Evolutionary conservation across 306 rosid species (phyloP).

Genomic region (Hippophae rhamnoides): DNA sequence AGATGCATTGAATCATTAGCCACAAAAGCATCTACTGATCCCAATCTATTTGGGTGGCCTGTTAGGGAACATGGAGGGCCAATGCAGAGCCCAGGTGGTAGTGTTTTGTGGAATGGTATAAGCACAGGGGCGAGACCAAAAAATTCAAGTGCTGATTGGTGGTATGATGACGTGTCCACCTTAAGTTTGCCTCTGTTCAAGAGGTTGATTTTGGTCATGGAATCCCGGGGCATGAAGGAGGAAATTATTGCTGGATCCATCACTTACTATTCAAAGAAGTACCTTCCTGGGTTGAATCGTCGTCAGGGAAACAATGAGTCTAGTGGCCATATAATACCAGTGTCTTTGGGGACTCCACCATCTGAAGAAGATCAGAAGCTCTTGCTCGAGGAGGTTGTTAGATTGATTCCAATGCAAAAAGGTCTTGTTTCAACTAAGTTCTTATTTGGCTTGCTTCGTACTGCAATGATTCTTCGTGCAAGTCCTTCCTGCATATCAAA

Average conservation of each 20-base stretch:
- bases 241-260: slow-evolving; percentile 82
- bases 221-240: slow-evolving; percentile 74
- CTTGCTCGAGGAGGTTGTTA: slow-evolving; percentile 68
- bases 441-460: slow-evolving; percentile 76
- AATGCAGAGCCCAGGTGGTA: slow-evolving; percentile 99
- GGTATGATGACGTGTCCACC: slow-evolving; percentile 73
- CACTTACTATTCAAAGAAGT: slow-evolving; percentile 67
- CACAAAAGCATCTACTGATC: slow-evolving; percentile 77
- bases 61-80: slow-evolving; percentile 88
- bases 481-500: slow-evolving; percentile 58
- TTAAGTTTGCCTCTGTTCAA: slow-evolving; percentile 77
- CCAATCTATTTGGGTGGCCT: slow-evolving; percentile 95
- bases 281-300: slow-evolving; percentile 76
- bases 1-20: slow-evolving; percentile 91
- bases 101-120: slow-evolving; percentile 97
- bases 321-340: slow-evolving; percentile 39
- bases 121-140: slow-evolving; percentile 94
- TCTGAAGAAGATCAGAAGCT: slow-evolving; percentile 79
- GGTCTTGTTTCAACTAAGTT: slow-evolving; percentile 67
- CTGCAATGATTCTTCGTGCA: slow-evolving; percentile 81
- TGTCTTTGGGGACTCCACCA: slow-evolving; percentile 51
- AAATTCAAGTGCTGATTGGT: slow-evolving; percentile 80
- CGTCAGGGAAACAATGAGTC: slow-evolving; percentile 64
- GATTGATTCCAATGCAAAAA: slow-evolving; percentile 72
- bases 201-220: slow-evolving; percentile 71